These are phyloP conservation scores for Colletotrichum tropicale DNA, from an alignment of 2,329 filamentous ascomycete genomes.

Conservation along the genomic window DNA sequence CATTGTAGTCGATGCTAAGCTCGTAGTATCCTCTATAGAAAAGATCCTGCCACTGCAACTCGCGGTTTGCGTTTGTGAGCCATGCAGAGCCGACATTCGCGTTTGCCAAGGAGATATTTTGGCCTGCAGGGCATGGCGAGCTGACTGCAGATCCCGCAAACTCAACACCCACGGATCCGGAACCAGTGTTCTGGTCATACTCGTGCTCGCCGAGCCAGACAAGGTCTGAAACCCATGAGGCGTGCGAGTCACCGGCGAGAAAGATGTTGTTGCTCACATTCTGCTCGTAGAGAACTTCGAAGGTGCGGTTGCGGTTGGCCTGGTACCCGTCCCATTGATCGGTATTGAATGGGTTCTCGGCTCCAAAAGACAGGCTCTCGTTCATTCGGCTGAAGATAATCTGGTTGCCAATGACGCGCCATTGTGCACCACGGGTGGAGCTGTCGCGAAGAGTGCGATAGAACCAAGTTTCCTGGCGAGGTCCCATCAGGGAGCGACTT, in stretches of 20 bases:
- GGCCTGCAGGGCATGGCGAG: background rate
- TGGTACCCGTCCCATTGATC: slow-evolving; percentile 65
- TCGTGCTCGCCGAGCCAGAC: slow-evolving; percentile 59
- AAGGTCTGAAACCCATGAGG: slow-evolving; percentile 66
- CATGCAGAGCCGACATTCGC: background rate
- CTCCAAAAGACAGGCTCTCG: slow-evolving; percentile 29
- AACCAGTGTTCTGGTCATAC: slow-evolving; percentile 59
- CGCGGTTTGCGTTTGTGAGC: slow-evolving; percentile 50
- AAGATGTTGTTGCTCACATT: slow-evolving; percentile 76
- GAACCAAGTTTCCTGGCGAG: slow-evolving; percentile 77
- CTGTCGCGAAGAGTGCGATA: slow-evolving; percentile 64
- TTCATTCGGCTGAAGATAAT: slow-evolving; percentile 62
- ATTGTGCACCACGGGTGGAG: slow-evolving; percentile 67
- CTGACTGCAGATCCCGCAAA: slow-evolving; percentile 70
- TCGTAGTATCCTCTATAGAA: slow-evolving; percentile 79
- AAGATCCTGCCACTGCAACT: slow-evolving; percentile 75
- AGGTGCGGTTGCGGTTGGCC: slow-evolving; percentile 73
- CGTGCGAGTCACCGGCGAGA: slow-evolving; percentile 73
- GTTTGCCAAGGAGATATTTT: background rate
- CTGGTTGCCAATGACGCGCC: slow-evolving; percentile 75
- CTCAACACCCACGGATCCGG: slow-evolving; percentile 64
- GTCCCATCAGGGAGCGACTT: slow-evolving; percentile 72
- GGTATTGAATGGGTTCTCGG: slow-evolving; percentile 50
- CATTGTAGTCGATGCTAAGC: slow-evolving; percentile 60
- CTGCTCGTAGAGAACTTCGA: slow-evolving; percentile 69